These are phyloP conservation scores for Alternaria ventricosa DNA, from an alignment of 2,329 filamentous ascomycete genomes.

Conservation along the genomic window DNA sequence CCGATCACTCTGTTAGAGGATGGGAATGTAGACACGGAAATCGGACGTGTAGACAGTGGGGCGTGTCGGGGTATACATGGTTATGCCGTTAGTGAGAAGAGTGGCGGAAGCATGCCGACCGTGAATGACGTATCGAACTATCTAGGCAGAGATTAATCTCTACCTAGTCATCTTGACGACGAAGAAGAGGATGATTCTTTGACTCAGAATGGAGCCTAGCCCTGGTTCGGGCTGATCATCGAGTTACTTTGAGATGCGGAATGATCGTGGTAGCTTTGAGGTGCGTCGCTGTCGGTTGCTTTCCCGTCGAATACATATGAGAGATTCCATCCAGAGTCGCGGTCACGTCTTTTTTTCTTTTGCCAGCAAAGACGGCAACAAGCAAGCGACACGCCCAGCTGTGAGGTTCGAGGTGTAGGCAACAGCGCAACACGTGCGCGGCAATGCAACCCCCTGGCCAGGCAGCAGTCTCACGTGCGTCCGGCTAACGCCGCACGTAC, in stretches of 20 bases:
- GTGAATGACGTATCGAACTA: background rate
- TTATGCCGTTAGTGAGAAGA: background rate
- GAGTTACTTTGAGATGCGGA: background rate
- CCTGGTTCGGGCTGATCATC: background rate
- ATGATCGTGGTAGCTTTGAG: background rate
- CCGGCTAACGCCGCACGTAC: background rate
- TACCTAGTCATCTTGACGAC: accelerated
- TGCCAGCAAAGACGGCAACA: background rate
- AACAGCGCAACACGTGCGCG: background rate
- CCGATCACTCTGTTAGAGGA: background rate
- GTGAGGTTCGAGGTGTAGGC: background rate
- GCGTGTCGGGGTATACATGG: background rate
- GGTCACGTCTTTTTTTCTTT: background rate
- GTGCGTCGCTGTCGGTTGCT: background rate
- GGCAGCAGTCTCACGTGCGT: background rate
- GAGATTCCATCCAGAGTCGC: background rate
- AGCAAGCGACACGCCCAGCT: background rate
- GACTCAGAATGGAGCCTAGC: background rate
- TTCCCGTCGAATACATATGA: background rate
- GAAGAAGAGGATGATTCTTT: background rate
- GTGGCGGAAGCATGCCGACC: background rate
- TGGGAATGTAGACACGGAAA: background rate
- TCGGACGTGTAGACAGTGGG: background rate
- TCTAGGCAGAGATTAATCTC: background rate
- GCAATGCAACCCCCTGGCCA: background rate